Evolutionary conservation across 345 rosid species (phyloP).

Genomic region (Salix udensis): DNA sequence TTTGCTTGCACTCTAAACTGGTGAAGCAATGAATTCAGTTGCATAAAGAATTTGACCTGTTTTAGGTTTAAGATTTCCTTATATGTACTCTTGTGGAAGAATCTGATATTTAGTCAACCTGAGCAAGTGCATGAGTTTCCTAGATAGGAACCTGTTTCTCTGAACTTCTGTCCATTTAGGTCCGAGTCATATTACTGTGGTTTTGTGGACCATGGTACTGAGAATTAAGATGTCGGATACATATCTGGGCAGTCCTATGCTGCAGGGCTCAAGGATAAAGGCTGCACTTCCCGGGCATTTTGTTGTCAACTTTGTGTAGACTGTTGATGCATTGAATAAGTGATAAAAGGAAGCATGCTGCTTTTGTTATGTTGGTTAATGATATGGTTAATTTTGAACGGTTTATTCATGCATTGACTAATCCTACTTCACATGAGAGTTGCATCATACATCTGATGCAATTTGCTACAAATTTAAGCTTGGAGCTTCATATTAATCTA

Average conservation of each 20-base stretch:
- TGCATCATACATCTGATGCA: not conserved
- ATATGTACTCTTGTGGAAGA: not conserved
- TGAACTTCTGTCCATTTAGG: not conserved
- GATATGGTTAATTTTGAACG: not conserved
- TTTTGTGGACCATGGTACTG: not conserved
- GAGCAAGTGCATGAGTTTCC: not conserved
- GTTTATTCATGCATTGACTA: not conserved
- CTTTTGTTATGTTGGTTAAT: not conserved
- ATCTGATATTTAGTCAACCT: not conserved
- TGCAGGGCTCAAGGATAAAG: not conserved
- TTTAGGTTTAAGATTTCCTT: not conserved
- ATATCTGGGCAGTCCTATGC: not conserved
- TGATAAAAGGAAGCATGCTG: not conserved
- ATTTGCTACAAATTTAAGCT: not conserved
- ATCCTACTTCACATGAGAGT: not conserved
- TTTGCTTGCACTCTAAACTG: not conserved
- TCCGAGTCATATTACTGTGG: not conserved
- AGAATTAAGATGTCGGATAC: not conserved
- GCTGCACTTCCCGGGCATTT: not conserved
- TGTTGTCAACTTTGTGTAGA: not conserved
- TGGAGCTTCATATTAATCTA: not conserved
- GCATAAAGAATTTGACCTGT: not conserved
- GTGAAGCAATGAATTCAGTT: not conserved
- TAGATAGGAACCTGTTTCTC: not conserved
- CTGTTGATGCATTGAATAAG: not conserved